Base-by-base conservation (phyloP, 805 yeast species). In the Martiniozyma abietophila region DNA sequence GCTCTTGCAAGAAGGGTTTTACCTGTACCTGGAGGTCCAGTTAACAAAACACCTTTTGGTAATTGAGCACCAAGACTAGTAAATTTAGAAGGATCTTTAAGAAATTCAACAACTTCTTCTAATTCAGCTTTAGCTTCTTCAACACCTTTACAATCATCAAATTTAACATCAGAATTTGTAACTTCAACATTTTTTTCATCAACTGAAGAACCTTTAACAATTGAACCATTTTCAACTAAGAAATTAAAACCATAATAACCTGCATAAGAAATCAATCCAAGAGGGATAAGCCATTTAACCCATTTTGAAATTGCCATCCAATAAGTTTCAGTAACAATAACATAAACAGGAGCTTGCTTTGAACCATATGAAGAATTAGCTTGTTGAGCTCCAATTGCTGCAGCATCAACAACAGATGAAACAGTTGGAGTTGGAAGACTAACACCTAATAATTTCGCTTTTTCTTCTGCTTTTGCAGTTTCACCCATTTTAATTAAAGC, bases 21-120 rank as follows among this genome's bases (percentile, higher is more conserved):
- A 73, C 98, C 98, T 5, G 98, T 89, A 61, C 98, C 98, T 27
- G 98, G 98, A 25, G 98, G 98, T 29, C 98, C 98, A 9, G 97
- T 92, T 44, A 89, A 67, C 39, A 92, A 64, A 6, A 92, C 95
- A 67, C 99, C 99, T 57, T 89, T 92, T 39, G 98, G 97, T 49
- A 92, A 68, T 58, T 88, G 88, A 33, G 98, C 99, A 46, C 99
- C 99, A 32, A 92, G 69, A 1, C 95, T 94, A 32, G 96, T 94
- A 62, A 86, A 92, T 57, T 84, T 82, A 14, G 95, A 75, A 15
- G 99, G 98, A 56, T 92, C 97, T 53, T 86, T 86, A 51, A 92
- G 71, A 52, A 92, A 92, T 40, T 89, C 96, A n/a, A 92, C 99
- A 49, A 94, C 83, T 59, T 92, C 99, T 59, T 92, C 96, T 43